Evolutionary conservation across 495 filamentous ascomycete species (phyloP), one percentile per base, ranked within the genome.

Genomic region (Bryoglossum gracile): DNA sequence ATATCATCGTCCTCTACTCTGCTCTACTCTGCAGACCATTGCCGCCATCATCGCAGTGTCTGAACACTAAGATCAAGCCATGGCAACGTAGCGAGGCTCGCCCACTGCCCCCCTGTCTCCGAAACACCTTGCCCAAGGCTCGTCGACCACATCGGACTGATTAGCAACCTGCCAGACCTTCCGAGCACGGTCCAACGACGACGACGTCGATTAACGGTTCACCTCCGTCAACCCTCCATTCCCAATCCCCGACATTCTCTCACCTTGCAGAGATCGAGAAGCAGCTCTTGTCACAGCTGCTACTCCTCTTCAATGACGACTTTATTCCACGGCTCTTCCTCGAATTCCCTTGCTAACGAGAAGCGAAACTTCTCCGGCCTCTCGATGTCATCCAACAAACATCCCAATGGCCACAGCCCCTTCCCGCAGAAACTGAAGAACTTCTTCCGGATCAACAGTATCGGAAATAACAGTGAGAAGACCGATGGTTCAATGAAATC

Each of bases 371-470:
- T 59, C 53, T 48, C 59, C 3, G 54, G 54, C 38, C 28, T 57
- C 48, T 53, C 54, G 8, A 57, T 57, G 51, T 48, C 59, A 21
- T 51, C 54, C 11, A 52, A 41, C 44, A 62, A 62, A 43, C 47
- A 69, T 55, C 16, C 43, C 46, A 60, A 60, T 24, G 71, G 66
- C 62, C 65, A 69, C 40, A 63, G 68, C 46, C 56, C 55, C 11
- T 80, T 95, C 58, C 87, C 84, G 26, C 85, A 90, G 62, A 89
- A 84, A 65, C 79, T 98, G 65, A 94, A 85, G 77, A 94, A 91
- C 64, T 97, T 97, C 73, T 98, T 98, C 73, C 88, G 92, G 59
- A 95, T 96, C 70, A 95, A 86, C 66, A 86, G 73, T 58, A 72
- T 75, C 30, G 67, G 71, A 54, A 80, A 67, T 63, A 78, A 76